These are phyloP conservation scores for Ceratobasidium theobromae DNA, from an alignment of 1,284 basidiomycete genomes.

Conservation along the genomic window DNA sequence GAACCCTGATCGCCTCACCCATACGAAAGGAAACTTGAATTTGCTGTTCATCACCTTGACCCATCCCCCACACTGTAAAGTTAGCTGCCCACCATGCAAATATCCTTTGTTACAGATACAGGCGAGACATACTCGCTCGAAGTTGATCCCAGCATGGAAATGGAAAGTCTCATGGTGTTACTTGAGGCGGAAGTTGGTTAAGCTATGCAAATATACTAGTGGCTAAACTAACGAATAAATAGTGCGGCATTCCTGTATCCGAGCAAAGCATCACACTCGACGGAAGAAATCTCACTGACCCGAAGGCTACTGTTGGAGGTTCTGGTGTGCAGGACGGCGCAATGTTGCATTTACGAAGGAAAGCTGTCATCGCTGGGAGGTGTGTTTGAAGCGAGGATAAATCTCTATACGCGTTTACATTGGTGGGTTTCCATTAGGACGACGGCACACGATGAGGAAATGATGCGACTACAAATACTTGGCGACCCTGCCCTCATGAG, in stretches of 20 bases:
- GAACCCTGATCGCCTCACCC: constrained; percentile 25
- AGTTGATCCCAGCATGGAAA: constrained; percentile 82
- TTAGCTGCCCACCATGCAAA: constrained; percentile 63
- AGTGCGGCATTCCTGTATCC: constrained; percentile 67
- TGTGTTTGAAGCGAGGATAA: constrained; percentile 47
- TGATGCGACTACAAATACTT: constrained; percentile 84
- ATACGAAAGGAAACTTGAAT: constrained; percentile 9
- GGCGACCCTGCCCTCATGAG: constrained; percentile 80
- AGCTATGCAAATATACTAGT: neutral
- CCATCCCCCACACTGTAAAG: constrained; percentile 1
- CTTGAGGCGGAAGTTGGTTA: constrained; percentile 81
- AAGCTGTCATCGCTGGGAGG: constrained; percentile 62
- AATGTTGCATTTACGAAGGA: constrained; percentile 67
- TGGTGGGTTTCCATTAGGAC: too few species aligned
- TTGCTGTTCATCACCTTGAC: neutral
- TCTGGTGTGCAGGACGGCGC: constrained; percentile 64
- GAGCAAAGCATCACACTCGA: constrained; percentile 73
- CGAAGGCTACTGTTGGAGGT: constrained; percentile 64
- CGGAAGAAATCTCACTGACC: constrained; percentile 61
- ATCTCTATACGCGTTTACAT: too few species aligned
- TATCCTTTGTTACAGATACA: constrained; percentile 79
- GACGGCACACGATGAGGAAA: constrained; percentile 79
- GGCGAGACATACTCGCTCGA: constrained; percentile 77
- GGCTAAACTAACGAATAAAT: neutral
- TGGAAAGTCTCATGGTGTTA: constrained; percentile 86